A percentile compares a stretch with the other conserved stretches of the same genome.
phyloP scores from a whole-genome alignment of 2,329 filamentous ascomycete species.

The Dactylellina haptotyla region DNA sequence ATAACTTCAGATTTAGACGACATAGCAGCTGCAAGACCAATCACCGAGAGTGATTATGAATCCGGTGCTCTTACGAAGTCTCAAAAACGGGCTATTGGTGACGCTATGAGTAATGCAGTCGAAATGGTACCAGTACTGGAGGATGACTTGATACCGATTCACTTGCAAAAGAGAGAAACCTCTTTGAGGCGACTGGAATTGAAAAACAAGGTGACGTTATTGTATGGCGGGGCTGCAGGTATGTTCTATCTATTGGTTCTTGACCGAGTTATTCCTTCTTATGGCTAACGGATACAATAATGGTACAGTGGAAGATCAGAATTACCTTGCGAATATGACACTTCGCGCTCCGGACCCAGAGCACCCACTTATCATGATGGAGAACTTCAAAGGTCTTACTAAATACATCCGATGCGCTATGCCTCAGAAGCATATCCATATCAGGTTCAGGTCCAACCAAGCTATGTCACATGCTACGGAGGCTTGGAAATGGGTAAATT shows the following conservation, averaged over 20 bases:
- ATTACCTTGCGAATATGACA: constrained; percentile 60
- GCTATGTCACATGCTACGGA: constrained; percentile 58
- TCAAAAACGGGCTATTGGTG: constrained; percentile 13
- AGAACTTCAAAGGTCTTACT: constrained; percentile 59
- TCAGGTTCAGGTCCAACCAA: constrained; percentile 58
- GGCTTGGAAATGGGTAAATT: constrained; percentile 59
- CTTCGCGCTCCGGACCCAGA: constrained; percentile 58
- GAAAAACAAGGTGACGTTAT: constrained; percentile 55
- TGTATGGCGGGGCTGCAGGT: constrained; percentile 58
- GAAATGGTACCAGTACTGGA: constrained; percentile 39
- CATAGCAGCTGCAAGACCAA: not conserved
- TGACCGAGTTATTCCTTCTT: not conserved
- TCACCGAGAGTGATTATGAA: not conserved
- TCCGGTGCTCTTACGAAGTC: not conserved
- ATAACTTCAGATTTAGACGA: not conserved
- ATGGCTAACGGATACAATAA: not conserved
- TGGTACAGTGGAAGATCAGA: constrained; percentile 51
- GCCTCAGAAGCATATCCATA: constrained; percentile 54
- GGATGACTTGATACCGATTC: constrained; percentile 23
- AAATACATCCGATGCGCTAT: constrained; percentile 58
- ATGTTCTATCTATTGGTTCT: constrained; percentile 1
- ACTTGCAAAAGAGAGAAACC: constrained; percentile 35
- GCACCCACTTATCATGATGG: constrained; percentile 59
- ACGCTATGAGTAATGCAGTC: constrained; percentile 28
- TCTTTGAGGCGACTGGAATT: constrained; percentile 56